These are phyloP conservation scores for Pyricularia grisea DNA, from an alignment of 2,329 filamentous ascomycete genomes.

Conservation along the genomic window DNA sequence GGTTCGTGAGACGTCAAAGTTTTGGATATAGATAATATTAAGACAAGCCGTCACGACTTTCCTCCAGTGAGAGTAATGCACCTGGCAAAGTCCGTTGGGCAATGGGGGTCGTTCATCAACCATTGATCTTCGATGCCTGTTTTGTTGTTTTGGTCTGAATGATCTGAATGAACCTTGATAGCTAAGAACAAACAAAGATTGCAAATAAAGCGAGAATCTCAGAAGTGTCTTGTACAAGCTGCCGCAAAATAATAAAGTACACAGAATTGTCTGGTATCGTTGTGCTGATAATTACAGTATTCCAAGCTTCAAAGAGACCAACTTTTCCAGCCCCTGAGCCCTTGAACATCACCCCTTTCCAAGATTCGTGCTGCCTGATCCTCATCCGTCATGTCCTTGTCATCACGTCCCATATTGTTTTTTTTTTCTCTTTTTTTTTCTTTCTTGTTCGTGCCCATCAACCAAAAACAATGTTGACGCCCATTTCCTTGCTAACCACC, in stretches of 20 bases:
- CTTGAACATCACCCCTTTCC: not conserved
- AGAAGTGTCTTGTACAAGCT: not conserved
- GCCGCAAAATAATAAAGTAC: not conserved
- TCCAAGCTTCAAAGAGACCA: not conserved
- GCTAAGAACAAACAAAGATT: not conserved
- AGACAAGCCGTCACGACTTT: not conserved
- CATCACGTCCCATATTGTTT: not conserved
- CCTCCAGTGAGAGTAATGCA: not conserved
- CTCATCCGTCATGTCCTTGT: not conserved
- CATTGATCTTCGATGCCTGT: not conserved
- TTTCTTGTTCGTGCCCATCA: conserved; percentile 16
- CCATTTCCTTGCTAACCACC: conserved; percentile 47
- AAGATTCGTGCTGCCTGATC: not conserved
- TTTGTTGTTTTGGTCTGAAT: no score
- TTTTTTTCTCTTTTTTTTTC: not conserved
- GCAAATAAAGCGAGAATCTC: not conserved
- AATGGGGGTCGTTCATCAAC: not conserved
- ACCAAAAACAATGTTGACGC: conserved; percentile 50
- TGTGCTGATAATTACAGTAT: not conserved
- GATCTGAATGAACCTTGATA: not conserved
- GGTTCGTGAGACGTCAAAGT: not conserved
- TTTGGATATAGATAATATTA: not conserved
- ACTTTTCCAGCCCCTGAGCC: not conserved
- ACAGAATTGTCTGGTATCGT: not conserved
- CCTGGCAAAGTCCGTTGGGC: not conserved